Percentiles rank a stretch among this genome's conserved stretches.
Conservation (phyloP, 495 filamentous ascomycete genomes). For the Bacidia gigantensis region DNA sequence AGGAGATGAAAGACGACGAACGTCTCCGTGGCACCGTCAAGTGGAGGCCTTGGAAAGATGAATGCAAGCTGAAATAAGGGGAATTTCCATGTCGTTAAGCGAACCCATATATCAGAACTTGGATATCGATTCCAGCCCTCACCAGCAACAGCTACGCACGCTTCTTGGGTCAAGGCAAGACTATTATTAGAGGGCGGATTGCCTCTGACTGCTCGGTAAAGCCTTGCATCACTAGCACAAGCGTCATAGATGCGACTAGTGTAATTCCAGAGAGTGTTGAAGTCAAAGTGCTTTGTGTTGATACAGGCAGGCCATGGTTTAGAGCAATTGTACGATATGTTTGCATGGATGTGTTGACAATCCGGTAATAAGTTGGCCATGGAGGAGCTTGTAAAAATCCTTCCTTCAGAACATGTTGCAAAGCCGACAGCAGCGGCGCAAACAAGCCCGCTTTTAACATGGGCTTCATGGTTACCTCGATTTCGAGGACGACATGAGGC, state of each 20-base stretch:
- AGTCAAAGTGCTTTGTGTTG: not conserved
- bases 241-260: not conserved
- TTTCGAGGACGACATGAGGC: too few species aligned
- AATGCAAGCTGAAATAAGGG: not conserved
- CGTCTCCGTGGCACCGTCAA: not conserved
- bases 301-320: not conserved
- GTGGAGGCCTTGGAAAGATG: conserved; percentile 3
- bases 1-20: conserved; percentile 8
- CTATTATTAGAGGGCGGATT: not conserved
- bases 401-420: too few species aligned
- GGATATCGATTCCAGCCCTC: not conserved
- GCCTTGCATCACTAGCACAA: not conserved
- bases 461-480: too few species aligned
- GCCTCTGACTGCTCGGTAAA: not conserved
- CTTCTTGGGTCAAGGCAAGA: not conserved
- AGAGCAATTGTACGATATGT: not conserved
- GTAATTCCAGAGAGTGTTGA: not conserved
- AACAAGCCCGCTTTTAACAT: too few species aligned
- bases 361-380: not conserved
- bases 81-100: not conserved
- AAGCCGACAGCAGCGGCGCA: too few species aligned
- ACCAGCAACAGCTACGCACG: not conserved
- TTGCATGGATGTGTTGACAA: not conserved
- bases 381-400: too few species aligned
- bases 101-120: not conserved